Evolutionary conservation across 2,329 filamentous ascomycete species (phyloP).

Genomic region (Dactylellina haptotyla): DNA sequence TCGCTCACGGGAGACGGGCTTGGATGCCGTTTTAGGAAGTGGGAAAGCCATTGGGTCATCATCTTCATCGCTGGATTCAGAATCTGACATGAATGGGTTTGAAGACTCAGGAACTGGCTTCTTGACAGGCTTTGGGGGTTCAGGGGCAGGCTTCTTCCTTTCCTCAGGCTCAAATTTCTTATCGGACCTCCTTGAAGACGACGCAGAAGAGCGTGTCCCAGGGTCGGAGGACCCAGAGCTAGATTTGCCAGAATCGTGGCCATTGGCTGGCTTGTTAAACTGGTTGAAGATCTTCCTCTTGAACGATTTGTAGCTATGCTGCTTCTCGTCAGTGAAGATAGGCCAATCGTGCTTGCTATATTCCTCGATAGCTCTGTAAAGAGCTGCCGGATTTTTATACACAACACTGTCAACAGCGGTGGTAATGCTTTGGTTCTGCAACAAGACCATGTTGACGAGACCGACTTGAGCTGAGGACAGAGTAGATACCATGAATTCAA

Average conservation of each 20-base stretch:
- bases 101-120: constrained; percentile 19
- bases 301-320: constrained; percentile 57
- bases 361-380: constrained; percentile 56
- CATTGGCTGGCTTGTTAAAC: constrained; percentile 48
- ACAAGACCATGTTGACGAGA: constrained; percentile 58
- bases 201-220: constrained; percentile 40
- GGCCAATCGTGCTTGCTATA: constrained; percentile 57
- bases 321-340: constrained; percentile 58
- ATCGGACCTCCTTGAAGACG: constrained; percentile 38
- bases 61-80: constrained; percentile 33
- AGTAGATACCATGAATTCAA: constrained; percentile 57
- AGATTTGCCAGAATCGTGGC: constrained; percentile 44
- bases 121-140: constrained; percentile 24
- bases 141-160: constrained; percentile 6
- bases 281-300: constrained; percentile 54
- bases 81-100: constrained; percentile 50
- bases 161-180: constrained; percentile 28
- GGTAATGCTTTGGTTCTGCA: constrained; percentile 58
- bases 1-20: constrained; percentile 26
- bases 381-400: constrained; percentile 56
- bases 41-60: constrained; percentile 34
- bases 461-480: constrained; percentile 57
- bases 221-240: constrained; percentile 49
- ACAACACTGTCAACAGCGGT: constrained; percentile 56
- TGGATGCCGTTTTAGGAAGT: too few species aligned